These are phyloP conservation scores for Termitomyces sp. DNA, from an alignment of 768 basidiomycete genomes.

Conservation along the genomic window DNA sequence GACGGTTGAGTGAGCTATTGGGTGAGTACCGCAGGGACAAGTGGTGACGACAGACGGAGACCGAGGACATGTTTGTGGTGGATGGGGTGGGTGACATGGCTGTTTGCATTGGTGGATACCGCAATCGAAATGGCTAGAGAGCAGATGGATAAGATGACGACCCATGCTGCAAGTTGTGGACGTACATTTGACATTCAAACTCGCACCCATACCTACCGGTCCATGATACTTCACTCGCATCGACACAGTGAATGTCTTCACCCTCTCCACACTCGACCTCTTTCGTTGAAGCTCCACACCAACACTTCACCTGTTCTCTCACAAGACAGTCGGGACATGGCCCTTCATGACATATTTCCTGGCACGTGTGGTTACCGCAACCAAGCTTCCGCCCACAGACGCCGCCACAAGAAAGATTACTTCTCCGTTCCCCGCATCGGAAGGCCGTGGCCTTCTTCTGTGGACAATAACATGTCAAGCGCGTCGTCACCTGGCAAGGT, in stretches of 20 bases:
- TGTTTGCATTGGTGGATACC: conserved; percentile 69
- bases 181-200: conserved; percentile 52
- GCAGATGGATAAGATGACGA: neutral
- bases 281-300: conserved; percentile 68
- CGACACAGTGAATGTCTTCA: conserved; percentile 34
- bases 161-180: neutral
- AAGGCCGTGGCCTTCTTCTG: conserved; percentile 52
- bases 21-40: conserved; percentile 79
- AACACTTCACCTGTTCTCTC: conserved; percentile 58
- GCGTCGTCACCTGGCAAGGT: conserved; percentile 79
- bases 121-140: conserved; percentile 62
- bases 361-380: conserved; percentile 74
- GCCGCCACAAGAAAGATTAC: conserved; percentile 38
- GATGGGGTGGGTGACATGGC: conserved; percentile 69
- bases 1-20: conserved; percentile 35
- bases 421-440: conserved; percentile 42
- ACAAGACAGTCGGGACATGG: conserved; percentile 62
- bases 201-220: conserved; percentile 58
- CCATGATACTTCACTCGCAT: conserved; percentile 50
- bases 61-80: conserved; percentile 60
- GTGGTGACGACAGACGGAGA: conserved; percentile 62
- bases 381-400: conserved; percentile 42
- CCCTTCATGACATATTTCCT: conserved; percentile 70
- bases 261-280: conserved; percentile 64
- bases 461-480: conserved; percentile 76